These are phyloP conservation scores for Rosa multiflora DNA, from an alignment of 306 rosid genomes.

Conservation along the genomic window DNA sequence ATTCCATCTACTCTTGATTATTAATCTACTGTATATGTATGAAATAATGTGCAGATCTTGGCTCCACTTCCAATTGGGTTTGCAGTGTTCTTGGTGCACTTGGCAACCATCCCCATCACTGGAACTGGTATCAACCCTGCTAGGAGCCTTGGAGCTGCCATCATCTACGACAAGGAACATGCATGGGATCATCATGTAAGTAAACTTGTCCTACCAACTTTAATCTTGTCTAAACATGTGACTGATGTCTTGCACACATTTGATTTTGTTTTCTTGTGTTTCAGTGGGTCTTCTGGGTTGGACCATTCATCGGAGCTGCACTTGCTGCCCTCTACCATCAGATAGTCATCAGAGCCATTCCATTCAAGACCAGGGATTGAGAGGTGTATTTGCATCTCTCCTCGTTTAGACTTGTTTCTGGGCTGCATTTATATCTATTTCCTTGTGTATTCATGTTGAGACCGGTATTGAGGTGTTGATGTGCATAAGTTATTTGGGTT, in stretches of 20 bases:
- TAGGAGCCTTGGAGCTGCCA: slow-evolving; percentile 48
- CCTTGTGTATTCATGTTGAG: neutral
- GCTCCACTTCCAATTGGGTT: slow-evolving; percentile 52
- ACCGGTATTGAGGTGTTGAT: slow-evolving; percentile 11
- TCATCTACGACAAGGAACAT: slow-evolving; percentile 40
- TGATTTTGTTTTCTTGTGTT: neutral
- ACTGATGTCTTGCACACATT: neutral
- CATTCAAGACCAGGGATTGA: slow-evolving; percentile 40
- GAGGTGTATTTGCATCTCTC: neutral
- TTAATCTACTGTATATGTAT: neutral
- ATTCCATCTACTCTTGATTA: neutral
- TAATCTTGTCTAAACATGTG: neutral
- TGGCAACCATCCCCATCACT: slow-evolving; percentile 49
- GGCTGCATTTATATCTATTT: neutral
- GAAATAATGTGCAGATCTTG: slow-evolving; percentile 33
- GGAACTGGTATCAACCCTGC: slow-evolving; percentile 54
- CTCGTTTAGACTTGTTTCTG: neutral
- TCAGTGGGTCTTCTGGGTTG: slow-evolving; percentile 64
- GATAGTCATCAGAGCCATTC: slow-evolving; percentile 47
- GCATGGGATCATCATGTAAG: slow-evolving; percentile 48
- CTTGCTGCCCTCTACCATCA: slow-evolving; percentile 58
- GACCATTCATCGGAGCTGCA: slow-evolving; percentile 61
- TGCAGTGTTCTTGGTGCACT: slow-evolving; percentile 46
- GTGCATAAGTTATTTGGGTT: slow-evolving; percentile 9
- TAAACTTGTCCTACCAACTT: neutral